These are phyloP conservation scores for Coleophoma eucalyptorum DNA, from an alignment of 2,329 filamentous ascomycete genomes.

Conservation along the genomic window DNA sequence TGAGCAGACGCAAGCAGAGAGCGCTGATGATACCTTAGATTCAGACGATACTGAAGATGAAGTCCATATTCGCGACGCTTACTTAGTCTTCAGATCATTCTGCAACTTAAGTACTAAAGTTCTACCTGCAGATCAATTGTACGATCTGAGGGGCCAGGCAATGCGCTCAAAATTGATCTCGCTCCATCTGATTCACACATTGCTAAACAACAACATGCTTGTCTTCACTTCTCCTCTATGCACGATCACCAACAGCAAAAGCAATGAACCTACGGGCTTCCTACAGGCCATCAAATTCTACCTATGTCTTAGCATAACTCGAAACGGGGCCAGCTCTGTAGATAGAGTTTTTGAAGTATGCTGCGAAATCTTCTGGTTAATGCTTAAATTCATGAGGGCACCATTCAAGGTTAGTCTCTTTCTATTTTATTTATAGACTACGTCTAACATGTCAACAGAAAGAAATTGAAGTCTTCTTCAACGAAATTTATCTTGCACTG, in stretches of 20 bases:
- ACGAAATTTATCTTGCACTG: slow-evolving; percentile 93
- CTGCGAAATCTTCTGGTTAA: slow-evolving; percentile 97
- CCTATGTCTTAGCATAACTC: slow-evolving; percentile 87
- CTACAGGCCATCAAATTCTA: slow-evolving; percentile 96
- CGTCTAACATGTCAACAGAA: slow-evolving; percentile 51
- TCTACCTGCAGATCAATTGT: slow-evolving; percentile 83
- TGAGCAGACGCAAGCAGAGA: slow-evolving; percentile 51
- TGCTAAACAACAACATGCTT: slow-evolving; percentile 88
- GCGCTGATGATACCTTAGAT: slow-evolving; percentile 53
- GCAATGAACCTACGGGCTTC: slow-evolving; percentile 83
- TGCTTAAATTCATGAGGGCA: slow-evolving; percentile 89
- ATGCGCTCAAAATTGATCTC: slow-evolving; percentile 98
- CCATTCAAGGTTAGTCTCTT: slow-evolving; percentile 72
- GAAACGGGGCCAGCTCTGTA: slow-evolving; percentile 92
- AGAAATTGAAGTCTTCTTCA: slow-evolving; percentile 96
- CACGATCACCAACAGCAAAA: slow-evolving; percentile 88
- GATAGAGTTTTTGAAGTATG: slow-evolving; percentile 92
- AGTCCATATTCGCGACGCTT: slow-evolving; percentile 94
- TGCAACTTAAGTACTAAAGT: slow-evolving; percentile 96
- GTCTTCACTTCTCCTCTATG: slow-evolving; percentile 91
- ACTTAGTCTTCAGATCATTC: slow-evolving; percentile 94
- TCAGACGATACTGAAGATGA: slow-evolving; percentile 76
- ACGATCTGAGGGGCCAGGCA: slow-evolving; percentile 87
- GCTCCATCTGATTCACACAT: slow-evolving; percentile 89
- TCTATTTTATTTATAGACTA: not conserved